Conservation (phyloP, 2,329 filamentous ascomycete genomes). For the Meredithiella fracta region DNA sequence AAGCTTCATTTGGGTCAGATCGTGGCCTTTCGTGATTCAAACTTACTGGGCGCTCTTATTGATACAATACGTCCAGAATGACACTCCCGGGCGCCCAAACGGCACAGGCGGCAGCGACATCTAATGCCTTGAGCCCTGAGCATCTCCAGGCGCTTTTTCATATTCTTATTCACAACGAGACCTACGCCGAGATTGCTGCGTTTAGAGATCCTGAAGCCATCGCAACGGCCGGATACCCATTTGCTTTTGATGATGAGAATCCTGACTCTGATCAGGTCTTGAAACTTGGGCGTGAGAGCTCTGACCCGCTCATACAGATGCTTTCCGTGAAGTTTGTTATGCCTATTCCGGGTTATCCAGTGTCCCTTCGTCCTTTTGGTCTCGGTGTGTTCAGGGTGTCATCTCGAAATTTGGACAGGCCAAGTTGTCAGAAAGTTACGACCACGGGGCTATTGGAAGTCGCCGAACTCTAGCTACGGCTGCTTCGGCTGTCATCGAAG, state of each 20-base stretch:
- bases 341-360: constrained; percentile 46
- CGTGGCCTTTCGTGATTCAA: neutral
- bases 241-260: constrained; percentile 24
- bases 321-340: constrained; percentile 42
- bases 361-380: constrained; percentile 49
- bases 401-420: constrained; percentile 47
- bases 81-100: neutral
- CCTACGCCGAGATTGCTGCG: constrained; percentile 51
- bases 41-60: neutral
- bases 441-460: constrained; percentile 58
- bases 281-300: constrained; percentile 10
- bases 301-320: constrained; percentile 46
- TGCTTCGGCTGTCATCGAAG: constrained; percentile 52
- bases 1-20: neutral
- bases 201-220: constrained; percentile 53
- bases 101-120: neutral
- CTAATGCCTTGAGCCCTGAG: constrained; percentile 18
- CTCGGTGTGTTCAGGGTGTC: constrained; percentile 40
- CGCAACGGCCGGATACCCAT: constrained; percentile 53
- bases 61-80: neutral
- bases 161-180: constrained; percentile 42
- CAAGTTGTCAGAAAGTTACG: constrained; percentile 65
- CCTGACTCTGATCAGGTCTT: constrained; percentile 7
- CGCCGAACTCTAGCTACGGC: constrained; percentile 61
- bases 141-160: constrained; percentile 40